Evolutionary conservation across 2,329 filamentous ascomycete genomes (phyloP), one percentile per base, ranked within the genome.

Genomic region (Botryosphaeria dothidea): DNA sequence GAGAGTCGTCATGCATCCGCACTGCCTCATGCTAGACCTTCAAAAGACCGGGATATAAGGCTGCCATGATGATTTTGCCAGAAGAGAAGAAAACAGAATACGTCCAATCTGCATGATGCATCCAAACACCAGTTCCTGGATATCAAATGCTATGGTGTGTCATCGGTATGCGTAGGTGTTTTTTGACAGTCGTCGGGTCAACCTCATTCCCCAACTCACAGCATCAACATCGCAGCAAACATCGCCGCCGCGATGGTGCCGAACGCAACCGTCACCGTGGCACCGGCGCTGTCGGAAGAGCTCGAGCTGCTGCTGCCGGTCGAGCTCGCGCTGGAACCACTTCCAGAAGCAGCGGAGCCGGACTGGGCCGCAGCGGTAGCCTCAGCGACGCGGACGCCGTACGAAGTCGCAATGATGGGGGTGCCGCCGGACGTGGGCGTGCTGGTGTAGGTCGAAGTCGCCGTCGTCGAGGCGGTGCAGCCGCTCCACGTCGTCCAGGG

Each of bases 401-500:
- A 76, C 52, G 67, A 69, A 9, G 74, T 75, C 21, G 61, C 49
- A 25, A 46, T 38, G 11, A 23, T 21, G 13, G 61, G 61, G 2
- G 71, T 70, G 1, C 69, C 69, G 0, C 51, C 69, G 0, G 74
- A 74, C 52, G 65, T 71, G 1, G 75, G 66, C 1, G 72, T 77
- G 0, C 68, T 72, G 1, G 74, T 77, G 5, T 72, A 67, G 0
- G 74, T 69, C 17, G 68, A 74, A 1, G 72, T 75, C 1, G 69
- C 70, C 2, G 74, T 78, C 8, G 75, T 78, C 1, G 51, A 68
- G 7, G 71, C 74, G 7, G 71, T 70, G 54, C 76, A 78, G 0
- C 67, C 74, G 3, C 54, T 62, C 76, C 76, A 78, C 4, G 68
- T 72, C 5, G 73, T 77, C 76, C 76, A 78, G 2, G 75, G 75